Evolutionary conservation across 305 asterid species (phyloP).

Genomic region (Fraxinus velutina): DNA sequence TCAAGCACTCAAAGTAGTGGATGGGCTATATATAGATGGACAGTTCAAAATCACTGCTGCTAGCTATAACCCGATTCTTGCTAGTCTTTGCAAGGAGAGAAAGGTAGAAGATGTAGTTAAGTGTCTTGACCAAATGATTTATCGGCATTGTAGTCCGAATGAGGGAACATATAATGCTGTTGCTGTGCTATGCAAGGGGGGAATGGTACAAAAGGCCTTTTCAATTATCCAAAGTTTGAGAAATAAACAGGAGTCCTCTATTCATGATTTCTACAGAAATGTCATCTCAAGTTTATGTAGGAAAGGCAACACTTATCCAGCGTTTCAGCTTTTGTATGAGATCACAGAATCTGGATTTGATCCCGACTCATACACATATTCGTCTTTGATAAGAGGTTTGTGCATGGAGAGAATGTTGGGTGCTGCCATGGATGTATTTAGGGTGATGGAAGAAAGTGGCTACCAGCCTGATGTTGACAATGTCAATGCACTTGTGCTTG

Average conservation of each 20-base stretch:
- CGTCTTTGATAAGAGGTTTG: conserved; percentile 73
- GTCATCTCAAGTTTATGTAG: conserved; percentile 66
- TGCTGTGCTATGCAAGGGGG: conserved; percentile 68
- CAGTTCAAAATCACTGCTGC: conserved; percentile 61
- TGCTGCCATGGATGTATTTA: conserved; percentile 57
- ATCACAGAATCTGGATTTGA: conserved; percentile 54
- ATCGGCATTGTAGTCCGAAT: conserved; percentile 50
- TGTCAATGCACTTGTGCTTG: conserved; percentile 68
- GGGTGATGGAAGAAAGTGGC: conserved; percentile 59
- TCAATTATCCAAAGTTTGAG: conserved; percentile 60
- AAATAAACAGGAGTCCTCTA: conserved; percentile 40
- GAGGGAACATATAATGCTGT: conserved; percentile 73
- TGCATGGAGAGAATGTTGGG: conserved; percentile 72
- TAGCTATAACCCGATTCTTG: conserved; percentile 70
- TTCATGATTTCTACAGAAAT: conserved; percentile 50
- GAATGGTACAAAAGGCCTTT: conserved; percentile 62
- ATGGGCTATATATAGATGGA: conserved; percentile 53
- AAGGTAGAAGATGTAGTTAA: conserved; percentile 50
- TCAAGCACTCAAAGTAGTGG: conserved; percentile 65
- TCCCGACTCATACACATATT: conserved; percentile 72
- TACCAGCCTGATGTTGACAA: conserved; percentile 54
- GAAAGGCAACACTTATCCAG: conserved; percentile 66
- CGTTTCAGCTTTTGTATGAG: conserved; percentile 59
- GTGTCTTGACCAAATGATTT: conserved; percentile 59
- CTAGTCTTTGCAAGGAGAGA: conserved; percentile 55